These are phyloP conservation scores for Leucogyrophana mollusca DNA, from an alignment of 768 basidiomycete genomes.

Conservation along the genomic window DNA sequence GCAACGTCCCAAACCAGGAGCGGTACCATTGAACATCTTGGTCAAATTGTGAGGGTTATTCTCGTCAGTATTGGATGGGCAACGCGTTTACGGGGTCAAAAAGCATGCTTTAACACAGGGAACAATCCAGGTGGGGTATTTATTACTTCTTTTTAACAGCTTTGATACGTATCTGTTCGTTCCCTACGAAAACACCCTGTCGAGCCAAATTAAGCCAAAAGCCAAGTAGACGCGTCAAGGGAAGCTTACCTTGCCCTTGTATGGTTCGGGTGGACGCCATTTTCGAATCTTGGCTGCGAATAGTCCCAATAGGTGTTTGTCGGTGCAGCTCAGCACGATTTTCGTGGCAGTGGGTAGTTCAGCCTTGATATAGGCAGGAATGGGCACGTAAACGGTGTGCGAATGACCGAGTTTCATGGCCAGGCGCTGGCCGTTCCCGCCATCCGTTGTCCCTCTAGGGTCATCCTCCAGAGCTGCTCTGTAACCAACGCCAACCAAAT, in stretches of 20 bases:
- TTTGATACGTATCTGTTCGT: conserved; percentile 89
- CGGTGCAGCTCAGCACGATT: conserved; percentile 77
- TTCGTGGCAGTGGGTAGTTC: conserved; percentile 82
- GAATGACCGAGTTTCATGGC: conserved; percentile 94
- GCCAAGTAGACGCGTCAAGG: not conserved
- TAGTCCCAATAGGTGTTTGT: conserved; percentile 85
- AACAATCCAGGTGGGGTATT: not conserved
- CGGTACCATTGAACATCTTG: too few relatives aligned
- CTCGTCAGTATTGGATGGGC: too few relatives aligned
- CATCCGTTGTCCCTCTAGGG: conserved; percentile 57
- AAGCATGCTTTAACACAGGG: too few relatives aligned
- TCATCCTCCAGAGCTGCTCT: conserved; percentile 83
- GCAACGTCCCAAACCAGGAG: too few relatives aligned
- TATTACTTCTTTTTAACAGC: conserved; percentile 92
- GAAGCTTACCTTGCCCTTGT: conserved; percentile 91
- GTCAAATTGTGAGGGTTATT: too few relatives aligned
- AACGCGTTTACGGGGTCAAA: too few relatives aligned
- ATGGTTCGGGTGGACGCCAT: conserved; percentile 91
- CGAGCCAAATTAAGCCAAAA: conserved; percentile 4
- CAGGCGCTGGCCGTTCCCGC: conserved; percentile 63
- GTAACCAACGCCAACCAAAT: conserved; percentile 95
- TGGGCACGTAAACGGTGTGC: conserved; percentile 79
- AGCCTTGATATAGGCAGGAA: conserved; percentile 79
- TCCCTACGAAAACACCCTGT: conserved; percentile 92
- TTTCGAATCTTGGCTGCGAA: conserved; percentile 85